Percentiles rank a stretch among this genome's conserved stretches.
These are phyloP conservation scores for Penicillium roqueforti DNA, from an alignment of 495 filamentous ascomycete genomes.

Conservation along the genomic window DNA sequence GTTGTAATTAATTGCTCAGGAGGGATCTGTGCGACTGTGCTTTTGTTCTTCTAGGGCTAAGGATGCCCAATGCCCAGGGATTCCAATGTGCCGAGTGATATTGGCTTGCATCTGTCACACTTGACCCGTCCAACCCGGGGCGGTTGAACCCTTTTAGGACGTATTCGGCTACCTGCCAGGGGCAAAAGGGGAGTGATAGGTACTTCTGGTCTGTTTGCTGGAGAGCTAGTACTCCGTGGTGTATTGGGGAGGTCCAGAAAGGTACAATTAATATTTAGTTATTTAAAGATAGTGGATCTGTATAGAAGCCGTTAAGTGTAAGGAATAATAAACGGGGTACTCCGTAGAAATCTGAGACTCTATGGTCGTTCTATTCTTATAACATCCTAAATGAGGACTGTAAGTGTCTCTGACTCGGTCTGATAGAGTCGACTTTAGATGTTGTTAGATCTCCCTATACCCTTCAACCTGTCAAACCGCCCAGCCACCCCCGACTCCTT, in stretches of 20 bases:
- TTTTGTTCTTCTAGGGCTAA: neutral
- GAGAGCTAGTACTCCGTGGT: neutral
- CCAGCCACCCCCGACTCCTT: slow-evolving; percentile 19
- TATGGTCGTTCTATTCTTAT: slow-evolving; percentile 6
- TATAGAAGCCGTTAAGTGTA: neutral
- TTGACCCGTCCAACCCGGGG: neutral
- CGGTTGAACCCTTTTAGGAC: slow-evolving; percentile 7
- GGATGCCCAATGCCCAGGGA: neutral
- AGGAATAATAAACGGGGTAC: neutral
- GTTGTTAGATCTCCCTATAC: too few species aligned
- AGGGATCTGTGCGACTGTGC: neutral
- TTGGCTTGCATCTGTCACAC: slow-evolving; percentile 5
- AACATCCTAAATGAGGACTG: too few species aligned
- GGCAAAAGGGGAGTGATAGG: neutral
- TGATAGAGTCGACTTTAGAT: too few species aligned
- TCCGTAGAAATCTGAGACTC: neutral
- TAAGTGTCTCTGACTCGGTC: neutral
- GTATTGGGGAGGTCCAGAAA: too few species aligned
- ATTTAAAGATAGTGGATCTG: neutral
- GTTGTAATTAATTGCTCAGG: too few species aligned
- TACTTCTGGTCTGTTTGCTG: neutral
- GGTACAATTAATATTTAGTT: too few species aligned
- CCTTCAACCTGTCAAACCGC: slow-evolving; percentile 6
- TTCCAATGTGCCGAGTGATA: neutral
- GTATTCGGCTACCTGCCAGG: slow-evolving; percentile 5